These are phyloP conservation scores for Grigorovia yakushimaensis DNA, from an alignment of 805 yeast genomes.

Conservation along the genomic window DNA sequence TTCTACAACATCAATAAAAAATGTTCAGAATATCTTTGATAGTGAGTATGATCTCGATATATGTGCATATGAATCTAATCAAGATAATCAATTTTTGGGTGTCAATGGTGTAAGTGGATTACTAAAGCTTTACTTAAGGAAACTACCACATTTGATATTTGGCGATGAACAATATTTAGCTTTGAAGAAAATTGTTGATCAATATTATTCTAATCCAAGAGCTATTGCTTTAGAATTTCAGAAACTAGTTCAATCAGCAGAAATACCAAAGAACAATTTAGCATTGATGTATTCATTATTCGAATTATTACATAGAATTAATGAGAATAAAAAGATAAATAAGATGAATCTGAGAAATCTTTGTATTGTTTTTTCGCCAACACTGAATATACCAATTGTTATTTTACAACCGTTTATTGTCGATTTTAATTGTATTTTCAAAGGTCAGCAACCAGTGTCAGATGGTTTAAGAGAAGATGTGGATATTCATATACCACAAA, in stretches of 20 bases:
- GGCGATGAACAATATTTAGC: slow-evolving; percentile 40
- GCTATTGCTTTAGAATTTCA: slow-evolving; percentile 25
- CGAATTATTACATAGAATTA: slow-evolving; percentile 55
- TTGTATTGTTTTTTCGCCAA: slow-evolving; percentile 76
- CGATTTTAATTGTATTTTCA: slow-evolving; percentile 55
- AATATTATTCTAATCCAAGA: slow-evolving; percentile 23
- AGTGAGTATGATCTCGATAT: slow-evolving; percentile 59
- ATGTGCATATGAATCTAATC: slow-evolving; percentile 28
- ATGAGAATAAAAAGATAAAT: slow-evolving; percentile 50
- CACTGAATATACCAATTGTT: slow-evolving; percentile 57
- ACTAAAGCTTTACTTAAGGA: slow-evolving; percentile 72
- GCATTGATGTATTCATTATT: slow-evolving; percentile 58
- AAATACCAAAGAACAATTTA: slow-evolving; percentile 44
- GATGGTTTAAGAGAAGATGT: slow-evolving; percentile 37
- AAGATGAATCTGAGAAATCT: slow-evolving; percentile 78
- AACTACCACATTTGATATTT: slow-evolving; percentile 59
- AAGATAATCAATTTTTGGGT: slow-evolving; percentile 36
- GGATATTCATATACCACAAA: slow-evolving; percentile 44
- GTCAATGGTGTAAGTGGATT: slow-evolving; percentile 83
- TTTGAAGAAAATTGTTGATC: slow-evolving; percentile 31
- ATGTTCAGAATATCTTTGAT: slow-evolving; percentile 61
- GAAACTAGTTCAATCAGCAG: slow-evolving; percentile 23
- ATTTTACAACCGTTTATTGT: slow-evolving; percentile 49
- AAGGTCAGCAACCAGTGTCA: slow-evolving; percentile 35
- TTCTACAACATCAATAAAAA: slow-evolving; percentile 65